These are phyloP conservation scores for Tricholoma saponaceum DNA, from an alignment of 768 basidiomycete genomes.

Conservation along the genomic window DNA sequence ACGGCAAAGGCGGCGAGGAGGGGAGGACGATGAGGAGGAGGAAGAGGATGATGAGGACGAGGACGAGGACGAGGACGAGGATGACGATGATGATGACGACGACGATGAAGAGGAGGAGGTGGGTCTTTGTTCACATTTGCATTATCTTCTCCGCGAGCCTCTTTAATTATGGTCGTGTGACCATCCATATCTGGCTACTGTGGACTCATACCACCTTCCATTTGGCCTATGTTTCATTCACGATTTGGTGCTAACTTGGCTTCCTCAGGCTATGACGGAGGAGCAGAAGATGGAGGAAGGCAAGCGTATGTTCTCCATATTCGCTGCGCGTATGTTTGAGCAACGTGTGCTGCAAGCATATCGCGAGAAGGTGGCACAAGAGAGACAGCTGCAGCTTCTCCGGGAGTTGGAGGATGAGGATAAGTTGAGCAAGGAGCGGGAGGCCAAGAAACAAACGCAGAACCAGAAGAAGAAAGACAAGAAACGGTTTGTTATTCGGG, in stretches of 20 bases:
- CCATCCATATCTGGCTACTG: neutral
- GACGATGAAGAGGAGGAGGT: conserved; percentile 60
- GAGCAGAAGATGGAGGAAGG: conserved; percentile 99
- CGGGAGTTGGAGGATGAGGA: conserved; percentile 97
- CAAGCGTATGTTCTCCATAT: conserved; percentile 99
- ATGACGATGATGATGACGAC: conserved; percentile 64
- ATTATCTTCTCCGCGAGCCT: conserved; percentile 5
- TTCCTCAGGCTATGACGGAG: conserved; percentile 73
- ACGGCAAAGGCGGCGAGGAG: conserved; percentile 27
- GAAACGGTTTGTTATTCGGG: conserved; percentile 51
- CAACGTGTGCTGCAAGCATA: conserved; percentile 96
- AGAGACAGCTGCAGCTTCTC: conserved; percentile 88
- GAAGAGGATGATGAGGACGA: conserved; percentile 62
- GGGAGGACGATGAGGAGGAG: conserved; percentile 55
- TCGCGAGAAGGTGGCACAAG: conserved; percentile 94
- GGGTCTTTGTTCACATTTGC: conserved; percentile 22
- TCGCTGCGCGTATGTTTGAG: conserved; percentile 99
- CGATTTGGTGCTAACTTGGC: conserved; percentile 2
- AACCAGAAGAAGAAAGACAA: conserved; percentile 99
- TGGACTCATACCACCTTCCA: neutral
- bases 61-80: conserved; percentile 56
- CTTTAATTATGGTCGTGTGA: neutral
- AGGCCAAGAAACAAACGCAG: conserved; percentile 90
- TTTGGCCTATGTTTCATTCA: neutral
- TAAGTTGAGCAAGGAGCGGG: conserved; percentile 77